phyloP scores from a whole-genome alignment of 331 rosid genomes.

The Malus hybrid region DNA sequence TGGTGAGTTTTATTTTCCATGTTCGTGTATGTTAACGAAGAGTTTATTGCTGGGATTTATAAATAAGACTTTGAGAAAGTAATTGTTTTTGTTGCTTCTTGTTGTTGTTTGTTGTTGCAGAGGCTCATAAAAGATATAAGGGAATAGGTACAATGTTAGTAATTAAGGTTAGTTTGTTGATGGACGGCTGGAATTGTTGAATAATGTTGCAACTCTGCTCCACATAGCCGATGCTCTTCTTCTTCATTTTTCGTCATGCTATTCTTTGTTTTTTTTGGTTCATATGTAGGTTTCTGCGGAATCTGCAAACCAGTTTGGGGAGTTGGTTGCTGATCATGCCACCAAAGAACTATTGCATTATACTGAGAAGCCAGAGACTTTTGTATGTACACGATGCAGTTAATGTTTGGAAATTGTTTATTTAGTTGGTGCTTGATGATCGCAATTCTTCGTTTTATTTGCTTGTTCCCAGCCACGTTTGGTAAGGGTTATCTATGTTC shows the following conservation, averaged over 20 bases:
- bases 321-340: conserved; percentile 49
- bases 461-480: conserved; percentile 3
- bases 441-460: background rate
- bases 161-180: conserved; percentile 62
- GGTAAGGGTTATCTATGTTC: conserved; percentile 15
- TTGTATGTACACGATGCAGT: conserved; percentile 25
- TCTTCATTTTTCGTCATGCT: background rate
- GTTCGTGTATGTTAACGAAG: background rate
- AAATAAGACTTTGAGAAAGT: background rate
- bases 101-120: conserved; percentile 32
- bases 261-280: background rate
- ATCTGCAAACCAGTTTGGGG: conserved; percentile 51
- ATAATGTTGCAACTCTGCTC: background rate
- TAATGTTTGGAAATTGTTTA: background rate
- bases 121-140: conserved; percentile 69
- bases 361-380: conserved; percentile 56
- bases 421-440: background rate
- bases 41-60: background rate
- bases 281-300: conserved; percentile 44
- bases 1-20: conserved; percentile 44
- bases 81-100: background rate
- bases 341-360: conserved; percentile 51
- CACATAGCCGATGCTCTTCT: background rate
- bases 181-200: background rate
- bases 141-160: conserved; percentile 94